Evolutionary conservation across 768 basidiomycete genomes (phyloP), one percentile per base, ranked within the genome.

Genomic region (Lentinula lateritia): DNA sequence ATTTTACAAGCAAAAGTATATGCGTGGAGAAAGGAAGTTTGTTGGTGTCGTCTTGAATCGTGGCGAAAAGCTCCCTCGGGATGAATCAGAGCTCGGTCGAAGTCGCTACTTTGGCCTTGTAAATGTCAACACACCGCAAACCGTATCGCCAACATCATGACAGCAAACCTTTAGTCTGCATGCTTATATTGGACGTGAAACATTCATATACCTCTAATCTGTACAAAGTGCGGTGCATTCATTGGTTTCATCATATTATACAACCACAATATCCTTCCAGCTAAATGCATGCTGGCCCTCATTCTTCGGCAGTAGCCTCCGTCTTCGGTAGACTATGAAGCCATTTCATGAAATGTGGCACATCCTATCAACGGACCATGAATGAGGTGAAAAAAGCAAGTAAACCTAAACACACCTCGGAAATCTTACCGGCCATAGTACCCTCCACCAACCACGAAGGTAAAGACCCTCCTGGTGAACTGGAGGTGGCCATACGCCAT

Each of bases 1-100:
- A 45, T 98, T 95, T 76, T 99, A 97, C 85, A 89, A 87, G 72
- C 78, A 85, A 71, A 89, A 87, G 61, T 86, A 85, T 77, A 81
- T 86, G 78, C 80, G 85, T 34, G 82, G 85, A 53, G 85, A 90
- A 66, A 85, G 92, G 55, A 86, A 84, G 68, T 93, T 83, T 67
- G 81, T 98, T 50, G 97, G 97, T 34, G 80, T 99, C 38, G 93
- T 92, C 7, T 80, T 90, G 32, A 81, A 87, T 52, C 85, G 86
- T 55, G 92, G 92, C 36, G 95, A 99, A 68, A 84, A 80, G 62
- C 82, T 99, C 18, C 97, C 97, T 5, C 82, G 95, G 56, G 88
- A 97, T 69, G 90, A 92, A 69, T 72, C 76, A 0, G 69, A 71
- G 1, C 74, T 77, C 20, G 97, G 97, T 15, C 85, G 95, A 61